Percentiles rank a stretch among this genome's conserved stretches.
These are phyloP conservation scores for Cladophialophora exuberans DNA, from an alignment of 2,329 filamentous ascomycete species.

Conservation along the genomic window DNA sequence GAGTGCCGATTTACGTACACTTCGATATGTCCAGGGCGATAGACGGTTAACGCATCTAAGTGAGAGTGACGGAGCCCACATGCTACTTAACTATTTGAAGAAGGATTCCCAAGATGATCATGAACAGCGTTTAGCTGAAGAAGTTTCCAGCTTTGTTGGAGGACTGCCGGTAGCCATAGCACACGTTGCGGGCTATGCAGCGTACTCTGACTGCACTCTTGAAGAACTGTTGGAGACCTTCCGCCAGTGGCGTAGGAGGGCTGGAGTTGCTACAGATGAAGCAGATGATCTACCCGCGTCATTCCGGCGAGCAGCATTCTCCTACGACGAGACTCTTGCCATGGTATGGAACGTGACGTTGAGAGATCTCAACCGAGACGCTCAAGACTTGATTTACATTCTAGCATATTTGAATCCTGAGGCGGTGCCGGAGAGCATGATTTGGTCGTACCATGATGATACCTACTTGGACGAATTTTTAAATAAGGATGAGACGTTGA, in stretches of 20 bases:
- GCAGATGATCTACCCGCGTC: too few species aligned
- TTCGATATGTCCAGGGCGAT: too few species aligned
- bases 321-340: too few species aligned
- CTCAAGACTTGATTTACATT: neutral
- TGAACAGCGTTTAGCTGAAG: neutral
- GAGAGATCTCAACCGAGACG: neutral
- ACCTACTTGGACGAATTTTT: too few species aligned
- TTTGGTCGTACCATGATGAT: neutral
- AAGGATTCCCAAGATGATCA: neutral
- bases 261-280: neutral
- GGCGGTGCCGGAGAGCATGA: neutral
- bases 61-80: neutral
- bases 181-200: neutral
- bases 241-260: neutral
- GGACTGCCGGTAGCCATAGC: neutral
- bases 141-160: neutral
- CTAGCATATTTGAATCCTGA: conserved; percentile 4
- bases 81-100: neutral
- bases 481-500: too few species aligned
- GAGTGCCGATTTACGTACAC: neutral
- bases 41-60: neutral
- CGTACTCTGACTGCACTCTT: neutral
- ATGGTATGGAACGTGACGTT: conserved; percentile 3
- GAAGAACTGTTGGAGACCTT: neutral
- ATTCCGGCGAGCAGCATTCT: too few species aligned